phyloP scores from a whole-genome alignment of 192 early-diverging fungal genomes.

The Ambispora gerdemannii region DNA sequence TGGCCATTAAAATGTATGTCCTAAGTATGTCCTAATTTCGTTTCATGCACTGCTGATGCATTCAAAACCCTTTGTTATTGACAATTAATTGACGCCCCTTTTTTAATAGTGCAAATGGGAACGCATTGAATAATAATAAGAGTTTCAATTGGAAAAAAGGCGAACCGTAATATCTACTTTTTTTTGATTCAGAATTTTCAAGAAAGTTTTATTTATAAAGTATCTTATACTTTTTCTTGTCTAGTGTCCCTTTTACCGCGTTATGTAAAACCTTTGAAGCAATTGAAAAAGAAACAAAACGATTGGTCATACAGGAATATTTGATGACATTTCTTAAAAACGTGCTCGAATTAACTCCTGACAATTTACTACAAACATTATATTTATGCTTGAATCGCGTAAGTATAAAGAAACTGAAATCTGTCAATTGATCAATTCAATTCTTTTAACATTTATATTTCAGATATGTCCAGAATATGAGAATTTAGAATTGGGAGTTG shows the following conservation, averaged over 20 bases:
- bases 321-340: slow-evolving; percentile 66
- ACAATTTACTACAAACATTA: slow-evolving; percentile 67
- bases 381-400: slow-evolving; percentile 93
- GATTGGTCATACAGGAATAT: slow-evolving; percentile 71
- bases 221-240: not conserved
- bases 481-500: slow-evolving; percentile 92
- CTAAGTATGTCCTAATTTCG: too few species aligned
- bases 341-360: slow-evolving; percentile 63
- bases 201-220: not conserved
- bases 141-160: slow-evolving; percentile 42
- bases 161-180: slow-evolving; percentile 36
- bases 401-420: not conserved
- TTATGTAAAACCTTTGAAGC: slow-evolving; percentile 89
- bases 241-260: slow-evolving; percentile 73
- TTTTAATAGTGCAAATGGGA: too few species aligned
- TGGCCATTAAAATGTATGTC: too few species aligned
- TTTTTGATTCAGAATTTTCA: not conserved
- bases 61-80: too few species aligned
- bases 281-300: slow-evolving; percentile 87
- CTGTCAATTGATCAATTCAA: not conserved
- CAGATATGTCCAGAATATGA: slow-evolving; percentile 92
- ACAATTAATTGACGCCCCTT: too few species aligned
- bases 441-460: not conserved
- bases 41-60: too few species aligned
- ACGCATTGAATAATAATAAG: too few species aligned